These are phyloP conservation scores for Penicillium taxi DNA, from an alignment of 495 filamentous ascomycete genomes.

Conservation along the genomic window DNA sequence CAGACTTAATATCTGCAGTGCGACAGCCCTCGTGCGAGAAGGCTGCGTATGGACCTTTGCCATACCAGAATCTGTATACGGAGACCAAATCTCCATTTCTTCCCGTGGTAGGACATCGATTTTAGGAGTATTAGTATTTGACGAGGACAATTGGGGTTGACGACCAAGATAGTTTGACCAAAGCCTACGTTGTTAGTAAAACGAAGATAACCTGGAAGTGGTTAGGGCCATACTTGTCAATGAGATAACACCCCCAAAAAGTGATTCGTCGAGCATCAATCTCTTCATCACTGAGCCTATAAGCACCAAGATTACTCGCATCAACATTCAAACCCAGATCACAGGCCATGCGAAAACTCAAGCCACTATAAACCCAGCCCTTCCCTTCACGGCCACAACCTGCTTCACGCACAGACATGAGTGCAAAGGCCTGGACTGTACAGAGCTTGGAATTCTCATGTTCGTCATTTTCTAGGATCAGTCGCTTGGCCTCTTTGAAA, in stretches of 20 bases:
- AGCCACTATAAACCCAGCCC: conserved; percentile 96
- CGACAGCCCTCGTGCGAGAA: conserved; percentile 73
- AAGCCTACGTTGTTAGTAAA: conserved; percentile 43
- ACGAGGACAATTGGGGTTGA: conserved; percentile 73
- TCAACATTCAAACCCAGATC: conserved; percentile 93
- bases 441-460: conserved; percentile 83
- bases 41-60: conserved; percentile 64
- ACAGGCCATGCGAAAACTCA: conserved; percentile 97
- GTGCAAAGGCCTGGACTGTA: conserved; percentile 87
- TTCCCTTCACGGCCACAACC: conserved; percentile 92
- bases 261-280: conserved; percentile 84
- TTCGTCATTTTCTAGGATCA: conserved; percentile 86
- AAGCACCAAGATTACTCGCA: conserved; percentile 51
- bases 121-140: conserved; percentile 74
- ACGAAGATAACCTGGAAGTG: background rate
- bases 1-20: conserved; percentile 70
- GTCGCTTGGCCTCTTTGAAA: conserved; percentile 86
- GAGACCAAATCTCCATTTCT: conserved; percentile 77
- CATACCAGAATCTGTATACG: conserved; percentile 79
- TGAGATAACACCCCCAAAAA: conserved; percentile 97
- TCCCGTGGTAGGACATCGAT: conserved; percentile 87
- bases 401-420: conserved; percentile 96
- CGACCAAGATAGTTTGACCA: conserved; percentile 98
- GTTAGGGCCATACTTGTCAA: conserved; percentile 64
- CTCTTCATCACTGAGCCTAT: conserved; percentile 68